Conservation (phyloP, 805 yeast genomes). For the Blastobotrys attinorum region DNA sequence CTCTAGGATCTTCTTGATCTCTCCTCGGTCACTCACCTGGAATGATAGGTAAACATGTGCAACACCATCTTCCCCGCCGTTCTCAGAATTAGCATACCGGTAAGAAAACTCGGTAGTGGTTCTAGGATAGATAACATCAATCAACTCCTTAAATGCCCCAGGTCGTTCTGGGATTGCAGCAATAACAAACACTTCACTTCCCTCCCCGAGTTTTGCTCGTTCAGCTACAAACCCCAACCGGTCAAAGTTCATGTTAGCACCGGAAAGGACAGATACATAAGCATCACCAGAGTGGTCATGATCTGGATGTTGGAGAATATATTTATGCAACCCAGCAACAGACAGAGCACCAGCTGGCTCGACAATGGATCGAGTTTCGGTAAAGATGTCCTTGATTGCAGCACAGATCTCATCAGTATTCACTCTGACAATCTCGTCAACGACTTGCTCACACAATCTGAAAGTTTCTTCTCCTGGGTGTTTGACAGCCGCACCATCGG, state of each 20-base stretch:
- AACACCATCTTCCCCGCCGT: slow-evolving; percentile 20
- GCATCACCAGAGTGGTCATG: slow-evolving; percentile 61
- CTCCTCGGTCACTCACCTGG: slow-evolving; percentile 64
- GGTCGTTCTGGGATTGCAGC: slow-evolving; percentile 89
- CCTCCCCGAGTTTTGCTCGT: slow-evolving; percentile 98
- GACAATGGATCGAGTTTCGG: slow-evolving; percentile 86
- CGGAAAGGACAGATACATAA: slow-evolving; percentile 80
- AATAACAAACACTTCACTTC: slow-evolving; percentile 86
- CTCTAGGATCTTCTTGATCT: slow-evolving; percentile 55
- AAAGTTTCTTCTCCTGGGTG: slow-evolving; percentile 86
- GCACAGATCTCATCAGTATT: slow-evolving; percentile 93
- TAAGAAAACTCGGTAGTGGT: slow-evolving; percentile 91
- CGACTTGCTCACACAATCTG: slow-evolving; percentile 62
- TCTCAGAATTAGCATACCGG: slow-evolving; percentile 46
- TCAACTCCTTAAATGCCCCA: slow-evolving; percentile 78
- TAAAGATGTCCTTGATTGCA: slow-evolving; percentile 93
- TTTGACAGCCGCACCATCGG: slow-evolving; percentile 97
- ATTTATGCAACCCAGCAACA: slow-evolving; percentile 90
- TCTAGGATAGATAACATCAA: slow-evolving; percentile 75
- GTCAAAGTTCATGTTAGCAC: slow-evolving; percentile 98
- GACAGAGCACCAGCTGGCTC: slow-evolving; percentile 98
- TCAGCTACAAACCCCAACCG: slow-evolving; percentile 92
- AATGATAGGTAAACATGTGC: slow-evolving; percentile 88
- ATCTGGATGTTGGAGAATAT: slow-evolving; percentile 53
- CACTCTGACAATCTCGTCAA: slow-evolving; percentile 85